Evolutionary conservation across 2,329 filamentous ascomycete species (phyloP), one percentile per base, ranked within the genome.

Genomic region (Ophiocordyceps robertsii): DNA sequence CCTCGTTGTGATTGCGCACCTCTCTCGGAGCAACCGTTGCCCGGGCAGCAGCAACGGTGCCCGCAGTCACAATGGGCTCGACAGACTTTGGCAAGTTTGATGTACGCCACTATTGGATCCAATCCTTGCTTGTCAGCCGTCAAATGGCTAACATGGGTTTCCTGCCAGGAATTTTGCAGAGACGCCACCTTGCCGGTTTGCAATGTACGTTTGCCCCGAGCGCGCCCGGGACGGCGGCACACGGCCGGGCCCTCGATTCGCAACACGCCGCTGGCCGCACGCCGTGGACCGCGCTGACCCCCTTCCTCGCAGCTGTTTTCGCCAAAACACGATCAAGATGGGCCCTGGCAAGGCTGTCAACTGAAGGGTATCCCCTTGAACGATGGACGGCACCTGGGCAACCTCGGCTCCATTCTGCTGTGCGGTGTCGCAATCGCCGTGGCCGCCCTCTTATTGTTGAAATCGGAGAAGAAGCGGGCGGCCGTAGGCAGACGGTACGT

Each of bases 351-450:
- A 46, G 84, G 84, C 49, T 96, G 90, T 62, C 63, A 78, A 44
- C 68, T 96, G 51, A 73, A 53, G 27, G 90, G 90, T 49, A 92
- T 96, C 51, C 55, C 73, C 9, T 66, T 95, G 49, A 77, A 77
- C 50, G 69, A 70, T 53, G 76, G 67, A 42, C 68, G 73, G 49
- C 65, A 83, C 53, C 66, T 98, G 33, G 84, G 81, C 31, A 98
- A 98, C 58, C 60, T 98, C 51, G 92, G 92, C n/a, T 93, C 89
- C 8, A 95, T 98, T 58, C 51, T 98, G 38, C 61, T 96, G 35
- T 83, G 77, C 47, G 86, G 72, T 47, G 60, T 94, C 49, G 86
- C 89, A 35, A 89, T 98, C 52, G 55, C 76, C 19, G 66, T 75
- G 9, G 70, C 82, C 5, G 56, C 67, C 11, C 80, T 82, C 52